A percentile compares a stretch with the other conserved stretches of the same genome.
Evolutionary conservation across 768 basidiomycete species (phyloP).

Genomic region (Russula griseocarnosa): DNA sequence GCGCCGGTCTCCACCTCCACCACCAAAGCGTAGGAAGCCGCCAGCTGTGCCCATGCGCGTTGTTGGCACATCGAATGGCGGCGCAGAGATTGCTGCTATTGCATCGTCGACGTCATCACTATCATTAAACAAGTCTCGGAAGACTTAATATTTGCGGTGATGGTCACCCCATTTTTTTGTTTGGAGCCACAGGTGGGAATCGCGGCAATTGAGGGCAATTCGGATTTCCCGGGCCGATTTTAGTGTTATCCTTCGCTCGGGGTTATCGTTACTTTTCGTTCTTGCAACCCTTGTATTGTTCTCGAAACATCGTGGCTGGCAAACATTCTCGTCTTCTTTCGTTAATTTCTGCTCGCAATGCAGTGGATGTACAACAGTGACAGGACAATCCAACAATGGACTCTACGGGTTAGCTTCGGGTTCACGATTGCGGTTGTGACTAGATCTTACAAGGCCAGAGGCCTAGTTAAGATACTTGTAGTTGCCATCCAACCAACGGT

Average conservation of each 20-base stretch:
- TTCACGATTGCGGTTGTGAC: too few relatives aligned
- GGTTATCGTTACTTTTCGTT: not conserved
- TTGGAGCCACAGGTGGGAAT: not conserved
- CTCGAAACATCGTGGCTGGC: not conserved
- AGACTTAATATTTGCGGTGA: not conserved
- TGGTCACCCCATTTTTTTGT: not conserved
- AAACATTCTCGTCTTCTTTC: not conserved
- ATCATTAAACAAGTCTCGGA: conserved; percentile 6
- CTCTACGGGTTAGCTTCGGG: not conserved
- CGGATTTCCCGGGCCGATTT: not conserved
- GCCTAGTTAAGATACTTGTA: too few relatives aligned
- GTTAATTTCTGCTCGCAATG: not conserved
- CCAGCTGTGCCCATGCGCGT: conserved; percentile 56
- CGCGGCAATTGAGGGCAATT: not conserved
- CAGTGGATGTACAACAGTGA: not conserved
- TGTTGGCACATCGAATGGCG: conserved; percentile 42
- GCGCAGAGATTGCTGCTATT: conserved; percentile 59
- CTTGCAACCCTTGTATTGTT: not conserved
- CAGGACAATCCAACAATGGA: not conserved
- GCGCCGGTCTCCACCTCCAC: conserved; percentile 56
- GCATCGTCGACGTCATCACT: conserved; percentile 38
- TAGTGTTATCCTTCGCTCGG: too few relatives aligned
- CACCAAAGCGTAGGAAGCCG: conserved; percentile 63
- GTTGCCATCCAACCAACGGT: too few relatives aligned
- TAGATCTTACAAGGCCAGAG: too few relatives aligned